phyloP scores from a whole-genome alignment of 2,329 filamentous ascomycete species.

The Colletotrichum agaves region DNA sequence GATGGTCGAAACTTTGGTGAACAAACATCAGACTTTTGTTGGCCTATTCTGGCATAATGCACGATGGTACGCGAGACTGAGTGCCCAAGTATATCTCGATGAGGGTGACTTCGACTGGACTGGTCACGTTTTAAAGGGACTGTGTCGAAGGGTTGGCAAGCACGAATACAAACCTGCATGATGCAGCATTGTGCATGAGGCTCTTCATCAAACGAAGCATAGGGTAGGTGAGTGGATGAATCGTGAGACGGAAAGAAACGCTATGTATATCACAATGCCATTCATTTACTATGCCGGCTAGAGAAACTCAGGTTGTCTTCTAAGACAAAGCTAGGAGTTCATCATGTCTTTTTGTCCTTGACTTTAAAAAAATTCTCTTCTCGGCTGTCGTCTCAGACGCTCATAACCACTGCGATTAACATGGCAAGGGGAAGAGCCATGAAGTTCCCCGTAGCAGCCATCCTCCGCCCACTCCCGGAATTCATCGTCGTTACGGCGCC shows the following conservation, averaged over 20 bases:
- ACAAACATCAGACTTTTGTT: constrained; percentile 78
- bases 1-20: constrained; percentile 64
- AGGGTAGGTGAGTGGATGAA: not conserved
- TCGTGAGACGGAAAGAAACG: not conserved
- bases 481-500: constrained; percentile 17
- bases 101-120: constrained; percentile 80
- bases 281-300: constrained; percentile 35
- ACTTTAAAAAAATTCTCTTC: not conserved
- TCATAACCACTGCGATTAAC: constrained; percentile 28
- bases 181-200: not conserved
- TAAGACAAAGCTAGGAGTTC: constrained; percentile 18
- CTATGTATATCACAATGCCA: constrained; percentile 15
- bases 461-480: constrained; percentile 17
- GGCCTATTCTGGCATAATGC: constrained; percentile 69
- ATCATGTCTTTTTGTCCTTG: constrained; percentile 1
- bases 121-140: constrained; percentile 65
- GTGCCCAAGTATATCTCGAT: constrained; percentile 87
- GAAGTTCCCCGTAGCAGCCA: constrained; percentile 18
- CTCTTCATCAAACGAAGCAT: not conserved
- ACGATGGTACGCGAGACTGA: constrained; percentile 77
- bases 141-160: constrained; percentile 53
- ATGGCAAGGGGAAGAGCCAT: constrained; percentile 20
- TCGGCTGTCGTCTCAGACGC: constrained; percentile 25
- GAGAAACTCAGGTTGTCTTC: constrained; percentile 26
- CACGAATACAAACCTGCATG: not conserved